Conservation (phyloP, 2,329 filamentous ascomycete genomes). For the Samsoniella hepiali region DNA sequence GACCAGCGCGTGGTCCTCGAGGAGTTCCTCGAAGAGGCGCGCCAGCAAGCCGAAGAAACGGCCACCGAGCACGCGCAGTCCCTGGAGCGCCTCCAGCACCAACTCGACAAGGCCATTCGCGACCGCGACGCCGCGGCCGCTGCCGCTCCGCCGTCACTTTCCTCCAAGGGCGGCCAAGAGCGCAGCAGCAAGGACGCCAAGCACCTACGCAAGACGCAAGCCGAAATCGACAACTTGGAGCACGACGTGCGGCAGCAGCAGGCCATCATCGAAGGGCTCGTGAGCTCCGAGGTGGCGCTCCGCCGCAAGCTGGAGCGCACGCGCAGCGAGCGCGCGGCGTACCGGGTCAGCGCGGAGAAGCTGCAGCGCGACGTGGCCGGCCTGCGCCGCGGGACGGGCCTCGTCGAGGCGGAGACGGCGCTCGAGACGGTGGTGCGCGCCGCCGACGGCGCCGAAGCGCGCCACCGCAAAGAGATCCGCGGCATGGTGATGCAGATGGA, state of each 20-base stretch:
- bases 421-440: constrained; percentile 58
- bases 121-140: constrained; percentile 38
- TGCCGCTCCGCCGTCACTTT: constrained; percentile 21
- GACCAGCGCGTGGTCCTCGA: constrained; percentile 58
- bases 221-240: constrained; percentile 66
- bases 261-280: constrained; percentile 56
- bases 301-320: constrained; percentile 66
- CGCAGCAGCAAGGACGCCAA: constrained; percentile 51
- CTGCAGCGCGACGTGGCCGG: constrained; percentile 45
- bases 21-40: constrained; percentile 54
- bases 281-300: constrained; percentile 56
- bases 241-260: constrained; percentile 69
- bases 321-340: constrained; percentile 61
- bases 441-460: constrained; percentile 60
- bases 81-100: constrained; percentile 44
- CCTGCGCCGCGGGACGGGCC: constrained; percentile 30
- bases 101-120: constrained; percentile 50
- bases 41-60: constrained; percentile 49
- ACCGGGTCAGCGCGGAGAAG: constrained; percentile 52
- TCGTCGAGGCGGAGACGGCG: constrained; percentile 42
- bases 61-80: constrained; percentile 42
- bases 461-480: constrained; percentile 71
- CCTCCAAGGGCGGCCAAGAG: constrained; percentile 22
- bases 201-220: constrained; percentile 60
- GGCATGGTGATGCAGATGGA: constrained; percentile 87